Conservation (phyloP, 805 yeast species). For the Candida railenensis region DNA sequence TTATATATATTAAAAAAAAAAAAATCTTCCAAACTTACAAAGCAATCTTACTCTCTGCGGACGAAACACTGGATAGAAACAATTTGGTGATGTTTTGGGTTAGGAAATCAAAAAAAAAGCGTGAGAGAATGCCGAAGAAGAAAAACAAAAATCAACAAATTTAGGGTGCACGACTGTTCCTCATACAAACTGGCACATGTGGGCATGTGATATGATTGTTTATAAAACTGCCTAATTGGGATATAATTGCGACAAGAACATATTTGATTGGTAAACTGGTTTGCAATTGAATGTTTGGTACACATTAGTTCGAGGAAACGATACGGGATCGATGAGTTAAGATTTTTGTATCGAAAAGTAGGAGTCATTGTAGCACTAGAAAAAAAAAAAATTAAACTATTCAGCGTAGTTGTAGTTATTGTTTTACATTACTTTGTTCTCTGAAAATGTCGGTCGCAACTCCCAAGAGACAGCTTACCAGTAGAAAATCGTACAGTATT, state of each 20-base stretch:
- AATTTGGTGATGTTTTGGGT: neutral
- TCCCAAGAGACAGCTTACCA: constrained; percentile 4
- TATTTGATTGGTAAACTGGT: too few relatives aligned
- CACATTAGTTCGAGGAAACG: too few relatives aligned
- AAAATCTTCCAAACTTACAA: neutral
- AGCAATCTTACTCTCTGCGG: neutral
- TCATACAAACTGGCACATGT: neutral
- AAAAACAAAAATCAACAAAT: neutral
- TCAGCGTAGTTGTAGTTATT: too few relatives aligned
- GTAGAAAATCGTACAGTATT: constrained; percentile 15
- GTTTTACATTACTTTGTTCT: too few relatives aligned
- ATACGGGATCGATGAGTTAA: neutral
- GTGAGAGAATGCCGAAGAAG: neutral
- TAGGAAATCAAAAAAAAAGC: neutral
- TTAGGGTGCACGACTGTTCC: neutral
- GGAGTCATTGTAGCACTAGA: neutral
- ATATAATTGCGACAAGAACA: neutral
- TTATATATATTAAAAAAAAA: too few relatives aligned
- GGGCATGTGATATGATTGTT: neutral
- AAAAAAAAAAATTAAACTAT: neutral
- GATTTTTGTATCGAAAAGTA: too few relatives aligned
- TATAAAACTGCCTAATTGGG: neutral
- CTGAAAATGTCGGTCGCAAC: neutral
- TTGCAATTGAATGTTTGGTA: too few relatives aligned
- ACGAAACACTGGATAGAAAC: neutral